Evolutionary conservation across 805 yeast genomes (phyloP).

Genomic region (Saccharomyces mikatae): DNA sequence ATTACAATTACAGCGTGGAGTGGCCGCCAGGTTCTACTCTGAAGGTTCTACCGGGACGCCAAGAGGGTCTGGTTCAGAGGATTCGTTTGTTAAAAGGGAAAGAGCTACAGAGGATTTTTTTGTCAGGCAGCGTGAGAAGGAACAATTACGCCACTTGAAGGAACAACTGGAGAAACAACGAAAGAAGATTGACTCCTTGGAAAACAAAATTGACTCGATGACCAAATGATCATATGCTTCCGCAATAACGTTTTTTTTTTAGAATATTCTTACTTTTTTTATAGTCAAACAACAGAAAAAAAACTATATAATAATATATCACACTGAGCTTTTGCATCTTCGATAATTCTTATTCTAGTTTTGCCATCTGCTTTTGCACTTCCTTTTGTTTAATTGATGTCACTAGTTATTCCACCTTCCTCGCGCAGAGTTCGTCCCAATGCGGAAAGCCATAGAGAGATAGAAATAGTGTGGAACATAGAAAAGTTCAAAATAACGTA

Average conservation of each 20-base stretch:
- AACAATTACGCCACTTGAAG: conserved; percentile 67
- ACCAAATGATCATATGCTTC: conserved; percentile 8
- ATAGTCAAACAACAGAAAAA: neutral
- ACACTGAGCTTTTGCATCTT: neutral
- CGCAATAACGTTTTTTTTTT: neutral
- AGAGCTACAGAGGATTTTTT: conserved; percentile 82
- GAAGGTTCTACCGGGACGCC: conserved; percentile 59
- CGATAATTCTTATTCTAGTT: neutral
- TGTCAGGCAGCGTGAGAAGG: conserved; percentile 84
- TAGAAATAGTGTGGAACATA: neutral
- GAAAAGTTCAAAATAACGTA: neutral
- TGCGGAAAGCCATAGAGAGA: neutral
- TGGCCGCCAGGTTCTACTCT: conserved; percentile 29
- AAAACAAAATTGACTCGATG: conserved; percentile 35
- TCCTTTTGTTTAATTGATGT: neutral
- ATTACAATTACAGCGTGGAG: conserved; percentile 11
- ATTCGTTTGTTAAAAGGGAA: conserved; percentile 78
- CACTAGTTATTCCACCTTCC: neutral
- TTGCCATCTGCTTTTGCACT: neutral
- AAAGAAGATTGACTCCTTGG: conserved; percentile 46
- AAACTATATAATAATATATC: neutral
- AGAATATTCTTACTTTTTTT: neutral
- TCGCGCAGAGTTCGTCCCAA: neutral
- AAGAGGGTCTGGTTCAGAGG: conserved; percentile 39
- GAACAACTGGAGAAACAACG: conserved; percentile 72